phyloP scores from a whole-genome alignment of 108 stramenopile genomes.

The Bacterosira constricta region DNA sequence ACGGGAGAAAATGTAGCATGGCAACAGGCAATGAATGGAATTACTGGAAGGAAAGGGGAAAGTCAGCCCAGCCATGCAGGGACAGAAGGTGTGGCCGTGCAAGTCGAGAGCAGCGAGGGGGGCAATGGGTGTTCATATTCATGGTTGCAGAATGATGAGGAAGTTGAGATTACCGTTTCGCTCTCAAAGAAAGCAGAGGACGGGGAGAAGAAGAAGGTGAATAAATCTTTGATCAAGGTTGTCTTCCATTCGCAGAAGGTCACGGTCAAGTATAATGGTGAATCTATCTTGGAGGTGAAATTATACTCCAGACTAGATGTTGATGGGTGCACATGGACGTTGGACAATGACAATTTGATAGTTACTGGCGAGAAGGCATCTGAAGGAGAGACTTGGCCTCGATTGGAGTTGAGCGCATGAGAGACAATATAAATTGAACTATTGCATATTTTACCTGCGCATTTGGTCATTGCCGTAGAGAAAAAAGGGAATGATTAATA shows the following conservation, averaged over 20 bases:
- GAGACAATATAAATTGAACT: neutral
- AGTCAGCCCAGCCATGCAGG: conserved; percentile 56
- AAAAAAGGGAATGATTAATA: neutral
- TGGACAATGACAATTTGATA: conserved; percentile 51
- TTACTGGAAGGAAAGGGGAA: conserved; percentile 52
- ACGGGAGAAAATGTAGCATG: conserved; percentile 64
- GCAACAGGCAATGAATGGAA: conserved; percentile 62
- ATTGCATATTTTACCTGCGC: neutral
- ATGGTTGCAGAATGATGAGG: conserved; percentile 80
- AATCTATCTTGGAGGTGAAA: conserved; percentile 37
- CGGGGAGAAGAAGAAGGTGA: conserved; percentile 21
- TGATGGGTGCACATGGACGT: conserved; percentile 84
- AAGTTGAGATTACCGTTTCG: conserved; percentile 61
- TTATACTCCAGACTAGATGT: conserved; percentile 66
- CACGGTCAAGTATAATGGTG: conserved; percentile 38
- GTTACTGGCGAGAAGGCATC: conserved; percentile 47
- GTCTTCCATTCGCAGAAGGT: conserved; percentile 52
- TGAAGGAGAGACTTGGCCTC: conserved; percentile 42
- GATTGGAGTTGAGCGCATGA: conserved; percentile 20
- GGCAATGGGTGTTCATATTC: conserved; percentile 51
- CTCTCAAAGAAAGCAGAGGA: conserved; percentile 20
- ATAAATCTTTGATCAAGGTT: conserved; percentile 51
- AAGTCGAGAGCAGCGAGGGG: conserved; percentile 3
- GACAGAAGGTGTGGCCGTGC: conserved; percentile 65
- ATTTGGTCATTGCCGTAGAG: neutral